Evolutionary conservation across 352 stramenopile genomes (phyloP).

Genomic region (Pythium phragmitis): DNA sequence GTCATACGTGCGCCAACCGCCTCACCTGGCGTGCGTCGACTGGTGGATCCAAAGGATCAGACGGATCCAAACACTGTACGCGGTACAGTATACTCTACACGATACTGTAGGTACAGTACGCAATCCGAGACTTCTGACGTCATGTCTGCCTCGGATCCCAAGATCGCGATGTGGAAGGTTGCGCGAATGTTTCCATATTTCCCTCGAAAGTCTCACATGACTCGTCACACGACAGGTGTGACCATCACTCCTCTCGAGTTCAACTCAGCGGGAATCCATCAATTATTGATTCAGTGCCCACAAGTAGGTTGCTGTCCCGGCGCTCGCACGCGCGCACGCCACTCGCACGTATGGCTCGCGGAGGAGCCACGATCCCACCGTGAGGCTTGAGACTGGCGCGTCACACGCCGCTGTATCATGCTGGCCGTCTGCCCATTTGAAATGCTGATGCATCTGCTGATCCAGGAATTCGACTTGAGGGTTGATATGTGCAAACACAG

Average conservation of each 20-base stretch:
- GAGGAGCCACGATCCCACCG: not conserved
- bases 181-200: slow-evolving; percentile 4
- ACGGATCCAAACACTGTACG: no score
- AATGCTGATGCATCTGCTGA: no score
- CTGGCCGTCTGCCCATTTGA: no score
- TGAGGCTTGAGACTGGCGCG: not conserved
- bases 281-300: not conserved
- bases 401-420: not conserved
- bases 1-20: no score
- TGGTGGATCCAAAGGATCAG: not conserved
- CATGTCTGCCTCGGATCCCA: slow-evolving; percentile 1
- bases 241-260: not conserved
- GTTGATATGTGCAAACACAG: no score
- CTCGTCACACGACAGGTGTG: not conserved
- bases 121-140: slow-evolving; percentile 1
- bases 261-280: slow-evolving; percentile 4
- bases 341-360: slow-evolving; percentile 4
- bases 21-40: not conserved
- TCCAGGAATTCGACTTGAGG: no score
- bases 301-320: not conserved
- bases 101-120: not conserved
- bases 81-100: not conserved
- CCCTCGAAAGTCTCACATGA: slow-evolving; percentile 5
- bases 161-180: not conserved
- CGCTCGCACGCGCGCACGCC: slow-evolving; percentile 4